A percentile compares a stretch with the other conserved stretches of the same genome.
These are phyloP conservation scores for Purshia tridentata DNA, from an alignment of 306 rosid genomes.

Conservation along the genomic window DNA sequence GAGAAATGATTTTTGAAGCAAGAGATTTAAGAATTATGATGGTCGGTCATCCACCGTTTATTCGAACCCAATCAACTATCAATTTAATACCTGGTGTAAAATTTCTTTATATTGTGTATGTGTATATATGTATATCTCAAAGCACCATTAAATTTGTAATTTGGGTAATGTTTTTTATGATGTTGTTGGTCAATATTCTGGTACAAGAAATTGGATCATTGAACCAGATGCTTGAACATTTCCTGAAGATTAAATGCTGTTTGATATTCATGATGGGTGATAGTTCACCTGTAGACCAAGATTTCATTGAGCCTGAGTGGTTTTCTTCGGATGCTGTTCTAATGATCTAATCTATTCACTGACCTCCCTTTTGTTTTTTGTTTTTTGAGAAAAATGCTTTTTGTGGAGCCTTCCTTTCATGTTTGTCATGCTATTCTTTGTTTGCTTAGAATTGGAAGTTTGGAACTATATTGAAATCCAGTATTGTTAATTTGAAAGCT, in stretches of 20 bases:
- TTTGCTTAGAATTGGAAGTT: neutral
- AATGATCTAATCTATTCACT: neutral
- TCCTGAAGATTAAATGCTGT: neutral
- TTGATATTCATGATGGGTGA: neutral
- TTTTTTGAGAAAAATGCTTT: neutral
- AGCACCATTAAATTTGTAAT: too few species aligned
- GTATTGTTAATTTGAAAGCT: conserved; percentile 1
- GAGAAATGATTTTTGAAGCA: neutral
- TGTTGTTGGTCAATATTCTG: neutral
- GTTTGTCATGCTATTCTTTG: neutral
- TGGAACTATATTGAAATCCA: neutral
- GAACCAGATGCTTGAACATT: neutral
- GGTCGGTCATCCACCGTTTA: too few species aligned
- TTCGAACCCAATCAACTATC: too few species aligned
- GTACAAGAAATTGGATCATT: neutral
- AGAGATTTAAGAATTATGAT: too few species aligned
- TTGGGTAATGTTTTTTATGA: neutral
- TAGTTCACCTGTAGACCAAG: too few species aligned
- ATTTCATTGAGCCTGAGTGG: neutral
- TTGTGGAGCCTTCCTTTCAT: neutral
- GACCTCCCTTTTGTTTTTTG: neutral
- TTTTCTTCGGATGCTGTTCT: neutral
- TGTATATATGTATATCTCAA: too few species aligned
- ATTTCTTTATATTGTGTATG: too few species aligned
- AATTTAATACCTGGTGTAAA: too few species aligned